Evolutionary conservation across 148 eudicot species (phyloP).

Genomic region (Rhododendron griersonianum): DNA sequence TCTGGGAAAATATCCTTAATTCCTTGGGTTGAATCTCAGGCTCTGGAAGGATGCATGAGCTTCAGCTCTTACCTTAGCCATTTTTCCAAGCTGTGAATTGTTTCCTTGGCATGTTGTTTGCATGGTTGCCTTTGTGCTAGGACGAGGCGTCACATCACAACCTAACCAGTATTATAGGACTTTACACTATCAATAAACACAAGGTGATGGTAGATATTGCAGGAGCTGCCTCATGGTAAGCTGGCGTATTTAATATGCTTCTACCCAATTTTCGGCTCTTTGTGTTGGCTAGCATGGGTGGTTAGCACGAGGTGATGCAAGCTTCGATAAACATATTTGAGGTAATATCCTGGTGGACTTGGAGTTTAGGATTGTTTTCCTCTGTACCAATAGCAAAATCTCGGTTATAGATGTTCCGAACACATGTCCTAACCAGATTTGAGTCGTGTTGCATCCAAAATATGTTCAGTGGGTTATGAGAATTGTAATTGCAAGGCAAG

Average conservation of each 20-base stretch:
- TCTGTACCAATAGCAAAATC: background rate
- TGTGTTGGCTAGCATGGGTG: background rate
- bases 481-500: background rate
- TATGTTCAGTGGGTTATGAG: background rate
- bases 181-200: background rate
- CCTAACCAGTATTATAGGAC: background rate
- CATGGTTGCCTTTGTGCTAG: background rate
- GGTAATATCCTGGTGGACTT: background rate
- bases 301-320: background rate
- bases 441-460: background rate
- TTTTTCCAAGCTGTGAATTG: background rate
- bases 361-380: background rate
- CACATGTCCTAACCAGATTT: background rate
- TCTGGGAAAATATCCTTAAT: background rate
- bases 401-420: background rate
- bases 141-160: background rate
- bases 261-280: background rate
- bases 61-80: background rate
- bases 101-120: background rate
- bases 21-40: background rate
- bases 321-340: background rate
- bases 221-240: background rate
- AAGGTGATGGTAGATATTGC: background rate
- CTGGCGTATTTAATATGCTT: background rate
- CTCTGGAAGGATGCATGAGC: background rate